Base-by-base conservation (phyloP, 2,329 filamentous ascomycete genomes). In the Fusarium lyarnte region DNA sequence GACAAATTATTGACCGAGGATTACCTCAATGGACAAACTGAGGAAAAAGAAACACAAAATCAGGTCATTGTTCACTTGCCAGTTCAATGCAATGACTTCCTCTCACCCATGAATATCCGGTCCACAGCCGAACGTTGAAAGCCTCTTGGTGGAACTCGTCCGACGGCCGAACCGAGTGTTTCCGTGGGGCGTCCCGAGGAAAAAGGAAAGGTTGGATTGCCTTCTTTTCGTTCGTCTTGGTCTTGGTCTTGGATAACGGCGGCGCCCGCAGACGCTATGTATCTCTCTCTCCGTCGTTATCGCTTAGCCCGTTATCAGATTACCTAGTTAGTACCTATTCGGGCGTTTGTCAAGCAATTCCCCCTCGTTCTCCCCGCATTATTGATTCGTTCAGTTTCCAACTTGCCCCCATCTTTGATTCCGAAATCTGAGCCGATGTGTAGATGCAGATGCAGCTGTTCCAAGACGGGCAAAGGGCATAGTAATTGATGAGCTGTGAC, bases 81-180 rank as follows among this genome's bases (percentile, higher is more conserved):
- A n/a, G n/a, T 51, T 51, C 49, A 27, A 21, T 39, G 13, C 27
- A 27, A 47, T 38, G 33, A 23, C 62, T 58, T 63, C 35, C 51
- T 64, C 43, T 68, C 16, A 51, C 42, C 51, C 58, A 41, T 63
- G 27, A 41, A 47, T 17, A 59, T 58, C 36, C 42, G 42, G 31
- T 43, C 65, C 46, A 39, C 39, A 54, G 35, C 39, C 51, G 39
- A 47, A 47, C 21, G 35, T 25, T 35, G 38, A 35, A 35, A 69
- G 51, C 33, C 59, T 61, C 31, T 38, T 29, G 35, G 67, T 66
- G 73, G 66, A 59, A 63, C 51, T 52, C 51, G 54, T 70, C 73
- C 72, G 74, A 74, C 66, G 57, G 25, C 74, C 73, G 74, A 76
- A 74, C 74, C 74, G 74, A 77, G 60, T 62, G 43, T 73, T 74